Conservation (phyloP, 2,329 filamentous ascomycete genomes). For the Aspergillus ruber region DNA sequence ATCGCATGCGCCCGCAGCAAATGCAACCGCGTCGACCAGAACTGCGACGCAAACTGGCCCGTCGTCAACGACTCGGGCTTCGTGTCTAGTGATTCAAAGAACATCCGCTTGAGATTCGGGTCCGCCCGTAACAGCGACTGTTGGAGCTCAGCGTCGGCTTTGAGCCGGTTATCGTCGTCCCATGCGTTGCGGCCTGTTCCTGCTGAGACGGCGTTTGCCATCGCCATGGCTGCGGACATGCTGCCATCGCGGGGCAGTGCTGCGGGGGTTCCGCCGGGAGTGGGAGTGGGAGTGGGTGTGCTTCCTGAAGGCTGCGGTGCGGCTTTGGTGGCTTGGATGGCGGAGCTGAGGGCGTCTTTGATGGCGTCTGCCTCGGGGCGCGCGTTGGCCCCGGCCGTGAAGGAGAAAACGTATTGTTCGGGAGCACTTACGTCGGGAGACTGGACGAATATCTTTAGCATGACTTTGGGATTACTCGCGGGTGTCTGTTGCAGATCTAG, state of each 20-base stretch:
- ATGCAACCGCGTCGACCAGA: constrained; percentile 86
- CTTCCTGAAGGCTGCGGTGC: constrained; percentile 7
- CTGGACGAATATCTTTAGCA: constrained; percentile 85
- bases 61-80: constrained; percentile 80
- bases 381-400: constrained; percentile 70
- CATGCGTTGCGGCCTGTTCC: constrained; percentile 50
- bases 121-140: constrained; percentile 82
- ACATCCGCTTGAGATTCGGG: constrained; percentile 68
- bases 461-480: constrained; percentile 78
- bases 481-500: constrained; percentile 95
- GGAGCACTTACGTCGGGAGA: constrained; percentile 38
- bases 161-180: constrained; percentile 76
- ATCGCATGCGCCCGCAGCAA: constrained; percentile 85
- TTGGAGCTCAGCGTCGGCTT: constrained; percentile 73
- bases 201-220: constrained; percentile 61
- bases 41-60: constrained; percentile 79
- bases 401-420: constrained; percentile 76
- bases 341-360: constrained; percentile 70
- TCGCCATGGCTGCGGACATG: constrained; percentile 66
- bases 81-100: constrained; percentile 73
- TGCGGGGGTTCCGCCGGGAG: constrained; percentile 11
- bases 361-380: constrained; percentile 77
- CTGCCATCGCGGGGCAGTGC: constrained; percentile 35
- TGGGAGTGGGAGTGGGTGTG: background rate
- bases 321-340: constrained; percentile 65